Base-by-base conservation (phyloP, 345 rosid species). In the Gynandropsis gynandra region DNA sequence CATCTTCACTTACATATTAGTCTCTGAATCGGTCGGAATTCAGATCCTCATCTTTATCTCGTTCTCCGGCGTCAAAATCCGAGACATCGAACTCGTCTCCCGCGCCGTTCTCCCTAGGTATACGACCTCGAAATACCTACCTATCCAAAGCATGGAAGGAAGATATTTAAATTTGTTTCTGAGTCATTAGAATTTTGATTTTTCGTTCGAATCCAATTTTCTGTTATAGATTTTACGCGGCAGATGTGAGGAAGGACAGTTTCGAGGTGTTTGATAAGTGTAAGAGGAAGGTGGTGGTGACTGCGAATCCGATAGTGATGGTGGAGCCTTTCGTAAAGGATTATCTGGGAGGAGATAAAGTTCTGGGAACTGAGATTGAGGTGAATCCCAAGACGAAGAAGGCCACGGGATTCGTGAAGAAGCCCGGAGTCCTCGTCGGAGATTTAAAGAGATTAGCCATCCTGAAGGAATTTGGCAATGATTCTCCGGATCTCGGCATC, bases 251-350 rank as follows among this genome's bases (percentile, higher is more conserved):
- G 55, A 93, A 89, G 0, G 86, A 87, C 36, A 65, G 81, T 1
- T 92, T 97, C 96, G 59, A 65, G 45, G 79, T 92, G 46, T 87
- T 87, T 70, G 84, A 69, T 47, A 77, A 93, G 8, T 92, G 85
- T 5, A 95, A 95, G 8, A 82, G 70, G 56, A 68, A 93, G 12
- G 85, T 74, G 52, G 65, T 92, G 2, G 59, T 92, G 6, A 85
- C 98, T 4, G 95, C 89, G 0, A 82, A 63, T 67, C 98, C 97
- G 1, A 68, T 89, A 35, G 61, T 92, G 20, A 79, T 92, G 95
- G 86, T 82, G 19, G 98, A 92, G 38, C 98, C 85, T 11, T 92
- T 87, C 52, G 90, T 51, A 9, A 82, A 79, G 66, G 54, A 67
- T 1, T 81, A 73, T 52, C 56, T 92, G 1, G 96, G 95, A 7